Conservation (phyloP, 345 rosid genomes). For the Aurinia saxatilis region DNA sequence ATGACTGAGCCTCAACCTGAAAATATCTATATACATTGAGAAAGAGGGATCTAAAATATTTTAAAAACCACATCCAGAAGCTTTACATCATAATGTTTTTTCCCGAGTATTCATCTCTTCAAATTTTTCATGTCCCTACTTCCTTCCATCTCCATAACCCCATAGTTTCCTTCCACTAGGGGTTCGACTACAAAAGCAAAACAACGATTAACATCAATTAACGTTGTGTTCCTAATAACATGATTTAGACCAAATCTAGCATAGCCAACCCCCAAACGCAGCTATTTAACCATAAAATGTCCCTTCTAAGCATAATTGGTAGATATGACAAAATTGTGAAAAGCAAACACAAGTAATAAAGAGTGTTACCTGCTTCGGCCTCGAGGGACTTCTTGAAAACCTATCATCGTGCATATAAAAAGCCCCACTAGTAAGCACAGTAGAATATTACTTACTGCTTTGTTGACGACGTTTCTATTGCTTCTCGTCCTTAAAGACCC, state of each 20-base stretch:
- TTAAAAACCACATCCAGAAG: background rate
- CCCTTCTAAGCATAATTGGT: too few relatives aligned
- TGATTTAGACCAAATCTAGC: background rate
- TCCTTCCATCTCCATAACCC: conserved; percentile 85
- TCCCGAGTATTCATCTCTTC: conserved; percentile 83
- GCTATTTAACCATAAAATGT: too few relatives aligned
- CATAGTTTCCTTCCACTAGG: conserved; percentile 71
- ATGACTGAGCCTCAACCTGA: conserved; percentile 62
- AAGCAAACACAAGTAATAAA: too few relatives aligned
- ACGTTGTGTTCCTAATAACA: background rate
- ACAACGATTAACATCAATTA: background rate
- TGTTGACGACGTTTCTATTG: too few relatives aligned
- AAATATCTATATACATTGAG: too few relatives aligned
- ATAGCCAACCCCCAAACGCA: too few relatives aligned
- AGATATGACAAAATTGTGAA: too few relatives aligned
- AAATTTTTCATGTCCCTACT: conserved; percentile 99
- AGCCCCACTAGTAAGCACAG: conserved; percentile 96
- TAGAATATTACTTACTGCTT: conserved; percentile 65
- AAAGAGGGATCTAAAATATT: background rate
- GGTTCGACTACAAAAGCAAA: conserved; percentile 48
- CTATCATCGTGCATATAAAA: conserved; percentile 99
- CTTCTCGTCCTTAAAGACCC: too few relatives aligned
- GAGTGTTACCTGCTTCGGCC: conserved; percentile 57
- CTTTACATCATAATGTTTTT: conserved; percentile 52
- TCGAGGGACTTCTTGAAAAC: conserved; percentile 55